phyloP scores from a whole-genome alignment of 768 basidiomycete genomes.

The Phaffia australis region DNA sequence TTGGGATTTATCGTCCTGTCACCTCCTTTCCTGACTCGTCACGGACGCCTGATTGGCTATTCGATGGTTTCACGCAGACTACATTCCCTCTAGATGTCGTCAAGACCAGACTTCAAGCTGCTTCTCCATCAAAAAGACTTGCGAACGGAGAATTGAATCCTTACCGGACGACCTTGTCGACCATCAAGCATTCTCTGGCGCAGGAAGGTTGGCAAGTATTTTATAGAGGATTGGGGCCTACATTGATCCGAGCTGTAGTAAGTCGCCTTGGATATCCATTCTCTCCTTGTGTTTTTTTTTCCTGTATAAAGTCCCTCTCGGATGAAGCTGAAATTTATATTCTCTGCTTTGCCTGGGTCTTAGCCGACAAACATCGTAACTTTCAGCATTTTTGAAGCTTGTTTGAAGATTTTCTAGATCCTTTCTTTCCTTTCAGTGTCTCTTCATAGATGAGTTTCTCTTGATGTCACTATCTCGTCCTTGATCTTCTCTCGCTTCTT shows the following conservation, averaged over 20 bases:
- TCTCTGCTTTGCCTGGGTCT: too few relatives aligned
- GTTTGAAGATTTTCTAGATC: background rate
- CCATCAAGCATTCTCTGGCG: slow-evolving; percentile 49
- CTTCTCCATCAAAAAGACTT: slow-evolving; percentile 13
- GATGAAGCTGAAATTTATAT: too few relatives aligned
- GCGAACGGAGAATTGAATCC: slow-evolving; percentile 39
- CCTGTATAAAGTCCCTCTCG: background rate
- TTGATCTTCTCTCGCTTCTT: too few relatives aligned
- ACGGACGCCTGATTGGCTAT: background rate
- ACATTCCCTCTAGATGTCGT: slow-evolving; percentile 15
- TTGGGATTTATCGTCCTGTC: background rate
- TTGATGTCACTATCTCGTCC: background rate
- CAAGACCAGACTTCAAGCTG: slow-evolving; percentile 75
- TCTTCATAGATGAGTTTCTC: background rate
- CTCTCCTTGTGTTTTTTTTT: slow-evolving; percentile 6
- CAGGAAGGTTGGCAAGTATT: slow-evolving; percentile 60
- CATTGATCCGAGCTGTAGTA: slow-evolving; percentile 56
- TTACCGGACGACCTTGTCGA: slow-evolving; percentile 51
- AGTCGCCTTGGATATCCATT: slow-evolving; percentile 30
- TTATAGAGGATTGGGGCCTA: slow-evolving; percentile 65
- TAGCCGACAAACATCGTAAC: too few relatives aligned
- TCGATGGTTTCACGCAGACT: background rate
- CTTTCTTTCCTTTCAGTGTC: slow-evolving; percentile 5
- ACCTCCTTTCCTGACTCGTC: background rate
- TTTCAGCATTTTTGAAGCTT: too few relatives aligned